Evolutionary conservation across 2,329 filamentous ascomycete genomes (phyloP), one percentile per base, ranked within the genome.

Genomic region (Claviceps humidiphila): DNA sequence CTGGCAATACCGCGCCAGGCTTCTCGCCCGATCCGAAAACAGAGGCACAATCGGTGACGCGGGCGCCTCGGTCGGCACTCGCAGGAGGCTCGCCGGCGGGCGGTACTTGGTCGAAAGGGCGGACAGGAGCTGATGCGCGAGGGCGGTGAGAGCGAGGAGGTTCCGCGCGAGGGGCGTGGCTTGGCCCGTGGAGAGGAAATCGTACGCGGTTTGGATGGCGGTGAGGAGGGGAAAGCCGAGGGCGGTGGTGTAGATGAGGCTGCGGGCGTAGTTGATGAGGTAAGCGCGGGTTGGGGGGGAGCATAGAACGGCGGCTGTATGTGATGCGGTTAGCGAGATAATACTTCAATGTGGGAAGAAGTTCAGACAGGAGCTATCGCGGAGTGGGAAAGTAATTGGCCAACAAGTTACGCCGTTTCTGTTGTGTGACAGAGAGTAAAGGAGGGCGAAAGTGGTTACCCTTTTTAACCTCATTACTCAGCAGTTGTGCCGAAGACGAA

Each of bases 241-340:
- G 34, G 83, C 82, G 0, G 84, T 88, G 0, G 84, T 87, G 63
- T 87, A 89, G 51, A 89, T 87, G 43, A 89, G 67, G 1, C 77
- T 81, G n/a, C 84, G 77, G 0, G 85, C 84, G 60, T 89, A 89
- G 61, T 89, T 89, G 64, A 88, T 76, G 50, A 89, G 71, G 56
- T 87, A 88, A 1, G 77, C 67, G 24, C 82, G 71, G 0, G 80
- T 77, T 1, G 75, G 66, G 0, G 74, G 64, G 1, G 80, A 79
- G 61, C 82, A 86, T 0, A 89, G 70, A 1, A 88, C 68, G 20
- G 82, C 82, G 22, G 64, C 63, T 64, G 8, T 30, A 2, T 24
- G 11, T 6, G 8, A 43, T 2, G 14, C 26, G 26, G 26, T 30
- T 30, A 30, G 26, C 26, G 26, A 30, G 26, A 9, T 9, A 9